Percentiles rank a stretch among this genome's conserved stretches.
Conservation (phyloP, 768 basidiomycete species). For the Tulasnella sp. region DNA sequence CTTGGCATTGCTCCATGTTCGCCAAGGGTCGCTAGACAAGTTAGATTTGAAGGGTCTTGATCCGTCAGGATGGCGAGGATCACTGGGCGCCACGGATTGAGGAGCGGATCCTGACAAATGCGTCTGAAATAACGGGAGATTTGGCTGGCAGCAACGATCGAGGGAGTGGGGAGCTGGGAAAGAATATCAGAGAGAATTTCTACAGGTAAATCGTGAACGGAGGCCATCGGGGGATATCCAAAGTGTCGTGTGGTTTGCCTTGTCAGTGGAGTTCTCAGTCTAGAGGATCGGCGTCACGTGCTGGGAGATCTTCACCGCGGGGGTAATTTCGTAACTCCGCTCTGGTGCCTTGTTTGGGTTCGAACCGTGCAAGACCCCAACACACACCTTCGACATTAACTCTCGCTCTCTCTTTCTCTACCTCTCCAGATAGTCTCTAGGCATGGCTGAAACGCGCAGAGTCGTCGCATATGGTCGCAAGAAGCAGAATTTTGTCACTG, state of each 20-base stretch:
- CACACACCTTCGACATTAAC: background rate
- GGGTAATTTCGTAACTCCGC: background rate
- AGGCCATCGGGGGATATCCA: background rate
- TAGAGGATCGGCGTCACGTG: conserved; percentile 5
- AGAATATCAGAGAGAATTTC: conserved; percentile 42
- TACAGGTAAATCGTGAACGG: conserved; percentile 21
- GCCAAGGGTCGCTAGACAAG: conserved; percentile 53
- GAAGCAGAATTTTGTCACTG: conserved; percentile 35
- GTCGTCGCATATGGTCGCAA: conserved; percentile 37
- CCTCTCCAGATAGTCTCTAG: background rate
- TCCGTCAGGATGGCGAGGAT: conserved; percentile 53
- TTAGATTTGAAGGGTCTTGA: conserved; percentile 28
- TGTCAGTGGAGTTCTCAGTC: background rate
- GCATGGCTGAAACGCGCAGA: conserved; percentile 25
- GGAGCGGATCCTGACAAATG: conserved; percentile 50
- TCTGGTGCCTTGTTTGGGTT: background rate
- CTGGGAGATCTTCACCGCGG: background rate
- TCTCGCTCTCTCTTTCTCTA: too few relatives aligned
- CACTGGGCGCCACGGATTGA: conserved; percentile 74
- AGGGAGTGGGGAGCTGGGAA: conserved; percentile 59
- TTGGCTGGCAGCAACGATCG: conserved; percentile 55
- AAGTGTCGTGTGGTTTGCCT: background rate
- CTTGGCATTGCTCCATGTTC: conserved; percentile 62
- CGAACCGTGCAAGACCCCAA: background rate
- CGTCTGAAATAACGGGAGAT: conserved; percentile 56